Conservation (phyloP, 768 basidiomycete species). For the Lactifluus hygrophoroides region DNA sequence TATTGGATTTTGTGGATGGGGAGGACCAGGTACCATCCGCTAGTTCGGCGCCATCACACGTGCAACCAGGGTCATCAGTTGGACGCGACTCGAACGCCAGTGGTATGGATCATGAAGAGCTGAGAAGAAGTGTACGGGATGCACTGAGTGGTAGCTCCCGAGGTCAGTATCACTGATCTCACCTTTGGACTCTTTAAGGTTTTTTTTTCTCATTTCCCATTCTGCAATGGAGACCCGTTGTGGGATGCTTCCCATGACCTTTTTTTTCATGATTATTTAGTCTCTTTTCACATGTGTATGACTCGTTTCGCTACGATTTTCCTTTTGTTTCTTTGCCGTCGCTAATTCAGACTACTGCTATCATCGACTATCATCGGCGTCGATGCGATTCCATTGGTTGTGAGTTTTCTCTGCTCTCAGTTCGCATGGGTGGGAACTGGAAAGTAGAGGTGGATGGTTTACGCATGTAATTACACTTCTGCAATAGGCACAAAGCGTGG, state of each 20-base stretch:
- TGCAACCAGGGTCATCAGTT: conserved; percentile 62
- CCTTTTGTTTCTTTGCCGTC: not conserved
- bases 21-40: conserved; percentile 56
- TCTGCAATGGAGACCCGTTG: not conserved
- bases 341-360: not conserved
- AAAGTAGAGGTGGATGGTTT: no score
- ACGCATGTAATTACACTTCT: no score
- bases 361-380: not conserved
- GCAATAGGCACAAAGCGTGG: no score
- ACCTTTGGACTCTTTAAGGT: not conserved
- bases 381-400: not conserved
- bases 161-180: conserved; percentile 22
- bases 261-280: conserved; percentile 11
- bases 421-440: no score
- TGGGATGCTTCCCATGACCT: not conserved
- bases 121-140: conserved; percentile 74
- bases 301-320: not conserved
- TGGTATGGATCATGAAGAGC: conserved; percentile 64
- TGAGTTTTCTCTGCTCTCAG: not conserved
- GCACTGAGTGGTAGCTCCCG: conserved; percentile 65
- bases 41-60: conserved; percentile 56
- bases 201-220: not conserved
- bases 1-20: conserved; percentile 79
- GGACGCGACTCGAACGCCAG: conserved; percentile 44
- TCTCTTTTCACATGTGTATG: conserved; percentile 12